Evolutionary conservation across 2,329 filamentous ascomycete genomes (phyloP).

Genomic region (Saccharata proteae): DNA sequence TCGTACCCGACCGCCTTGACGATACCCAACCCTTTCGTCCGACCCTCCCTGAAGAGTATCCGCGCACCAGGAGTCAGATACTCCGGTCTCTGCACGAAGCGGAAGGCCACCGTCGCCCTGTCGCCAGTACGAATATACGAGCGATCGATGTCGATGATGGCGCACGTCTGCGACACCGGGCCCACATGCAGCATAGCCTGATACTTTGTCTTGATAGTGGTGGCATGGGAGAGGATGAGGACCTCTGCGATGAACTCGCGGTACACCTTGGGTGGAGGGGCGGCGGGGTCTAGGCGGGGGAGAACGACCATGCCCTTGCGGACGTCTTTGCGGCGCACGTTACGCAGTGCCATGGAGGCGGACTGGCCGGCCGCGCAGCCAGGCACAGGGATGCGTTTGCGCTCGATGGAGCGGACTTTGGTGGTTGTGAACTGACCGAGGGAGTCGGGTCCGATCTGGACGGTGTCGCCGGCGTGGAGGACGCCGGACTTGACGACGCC

Average conservation of each 20-base stretch:
- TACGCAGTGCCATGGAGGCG: constrained; percentile 80
- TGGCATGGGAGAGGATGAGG: constrained; percentile 87
- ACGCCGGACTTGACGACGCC: constrained; percentile 78
- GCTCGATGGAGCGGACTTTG: constrained; percentile 81
- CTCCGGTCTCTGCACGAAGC: constrained; percentile 87
- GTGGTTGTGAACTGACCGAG: constrained; percentile 83
- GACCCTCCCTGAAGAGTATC: constrained; percentile 83
- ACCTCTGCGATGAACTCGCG: constrained; percentile 56
- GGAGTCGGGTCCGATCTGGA: constrained; percentile 81
- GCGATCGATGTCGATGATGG: constrained; percentile 96
- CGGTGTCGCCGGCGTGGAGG: constrained; percentile 77
- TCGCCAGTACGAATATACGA: constrained; percentile 90
- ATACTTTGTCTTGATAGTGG: constrained; percentile 92
- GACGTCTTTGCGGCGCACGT: constrained; percentile 80
- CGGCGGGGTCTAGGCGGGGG: constrained; percentile 62
- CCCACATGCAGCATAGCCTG: constrained; percentile 98
- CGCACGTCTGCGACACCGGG: constrained; percentile 86
- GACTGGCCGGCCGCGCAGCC: constrained; percentile 85
- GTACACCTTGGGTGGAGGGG: constrained; percentile 38
- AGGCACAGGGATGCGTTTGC: constrained; percentile 81
- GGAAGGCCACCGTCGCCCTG: constrained; percentile 85
- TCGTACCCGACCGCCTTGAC: constrained; percentile 90
- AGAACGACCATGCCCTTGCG: constrained; percentile 97
- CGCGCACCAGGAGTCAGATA: constrained; percentile 82
- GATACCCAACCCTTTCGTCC: constrained; percentile 90